phyloP scores from a whole-genome alignment of 2,329 filamentous ascomycete species.

The Metarhizium anisopliae region DNA sequence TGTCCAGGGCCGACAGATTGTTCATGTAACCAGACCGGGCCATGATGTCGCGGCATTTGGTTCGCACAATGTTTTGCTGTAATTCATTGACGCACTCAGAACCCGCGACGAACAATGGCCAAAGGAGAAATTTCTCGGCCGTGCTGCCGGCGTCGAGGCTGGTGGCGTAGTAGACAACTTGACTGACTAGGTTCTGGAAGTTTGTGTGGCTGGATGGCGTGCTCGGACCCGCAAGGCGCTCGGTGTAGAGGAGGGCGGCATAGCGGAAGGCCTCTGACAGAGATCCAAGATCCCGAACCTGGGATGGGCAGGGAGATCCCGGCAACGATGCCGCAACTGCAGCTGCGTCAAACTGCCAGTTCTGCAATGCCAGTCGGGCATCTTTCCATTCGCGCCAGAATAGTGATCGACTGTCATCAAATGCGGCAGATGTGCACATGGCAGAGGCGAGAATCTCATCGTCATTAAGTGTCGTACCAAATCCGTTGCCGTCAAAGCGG shows the following conservation, averaged over 20 bases:
- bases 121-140: constrained; percentile 82
- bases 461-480: constrained; percentile 45
- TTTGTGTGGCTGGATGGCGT: constrained; percentile 64
- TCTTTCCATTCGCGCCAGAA: constrained; percentile 88
- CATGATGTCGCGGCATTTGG: constrained; percentile 79
- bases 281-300: constrained; percentile 66
- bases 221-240: constrained; percentile 72
- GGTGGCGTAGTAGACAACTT: constrained; percentile 75
- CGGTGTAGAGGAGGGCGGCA: constrained; percentile 79
- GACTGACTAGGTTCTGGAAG: constrained; percentile 75
- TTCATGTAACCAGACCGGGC: constrained; percentile 87
- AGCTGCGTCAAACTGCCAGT: constrained; percentile 65
- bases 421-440: constrained; percentile 32
- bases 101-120: constrained; percentile 86
- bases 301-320: constrained; percentile 42
- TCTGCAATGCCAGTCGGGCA: constrained; percentile 64
- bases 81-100: constrained; percentile 78
- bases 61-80: constrained; percentile 70
- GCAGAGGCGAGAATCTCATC: constrained; percentile 40
- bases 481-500: constrained; percentile 60
- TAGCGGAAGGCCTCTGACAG: constrained; percentile 89
- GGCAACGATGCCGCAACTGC: constrained; percentile 43
- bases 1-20: constrained; percentile 76
- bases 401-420: constrained; percentile 50
- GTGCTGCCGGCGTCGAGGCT: constrained; percentile 63